Evolutionary conservation across 306 rosid genomes (phyloP).

Genomic region (Corylus avellana): DNA sequence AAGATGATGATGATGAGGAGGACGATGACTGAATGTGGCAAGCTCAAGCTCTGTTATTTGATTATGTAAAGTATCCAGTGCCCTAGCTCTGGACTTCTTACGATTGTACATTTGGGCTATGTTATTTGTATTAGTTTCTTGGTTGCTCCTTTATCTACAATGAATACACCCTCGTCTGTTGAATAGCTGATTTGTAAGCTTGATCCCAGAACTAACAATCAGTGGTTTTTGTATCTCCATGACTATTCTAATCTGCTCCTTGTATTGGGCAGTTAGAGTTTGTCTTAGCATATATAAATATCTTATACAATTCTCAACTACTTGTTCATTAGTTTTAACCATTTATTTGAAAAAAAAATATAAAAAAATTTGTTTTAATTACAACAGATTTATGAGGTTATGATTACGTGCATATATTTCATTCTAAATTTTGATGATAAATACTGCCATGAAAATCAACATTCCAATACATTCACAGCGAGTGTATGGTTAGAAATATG

Average conservation of each 20-base stretch:
- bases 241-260: not conserved
- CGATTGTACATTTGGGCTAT: not conserved
- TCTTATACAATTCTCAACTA: not conserved
- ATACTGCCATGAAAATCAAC: too few relatives aligned
- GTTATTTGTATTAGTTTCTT: not conserved
- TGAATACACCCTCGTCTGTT: not conserved
- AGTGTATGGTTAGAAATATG: not conserved
- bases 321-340: not conserved
- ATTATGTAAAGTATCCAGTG: conserved; percentile 6
- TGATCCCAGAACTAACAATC: not conserved
- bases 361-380: too few relatives aligned
- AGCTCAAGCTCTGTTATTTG: conserved; percentile 8
- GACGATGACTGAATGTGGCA: conserved; percentile 28
- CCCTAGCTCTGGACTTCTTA: not conserved
- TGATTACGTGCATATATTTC: too few relatives aligned
- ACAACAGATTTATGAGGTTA: too few relatives aligned
- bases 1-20: conserved; percentile 19
- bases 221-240: not conserved
- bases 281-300: not conserved
- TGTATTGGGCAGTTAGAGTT: not conserved
- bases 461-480: not conserved
- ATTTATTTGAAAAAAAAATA: not conserved
- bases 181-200: not conserved
- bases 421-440: too few relatives aligned
- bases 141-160: not conserved